Evolutionary conservation across 78 protist genomes (phyloP).

Genomic region (Ministeria vibrans): DNA sequence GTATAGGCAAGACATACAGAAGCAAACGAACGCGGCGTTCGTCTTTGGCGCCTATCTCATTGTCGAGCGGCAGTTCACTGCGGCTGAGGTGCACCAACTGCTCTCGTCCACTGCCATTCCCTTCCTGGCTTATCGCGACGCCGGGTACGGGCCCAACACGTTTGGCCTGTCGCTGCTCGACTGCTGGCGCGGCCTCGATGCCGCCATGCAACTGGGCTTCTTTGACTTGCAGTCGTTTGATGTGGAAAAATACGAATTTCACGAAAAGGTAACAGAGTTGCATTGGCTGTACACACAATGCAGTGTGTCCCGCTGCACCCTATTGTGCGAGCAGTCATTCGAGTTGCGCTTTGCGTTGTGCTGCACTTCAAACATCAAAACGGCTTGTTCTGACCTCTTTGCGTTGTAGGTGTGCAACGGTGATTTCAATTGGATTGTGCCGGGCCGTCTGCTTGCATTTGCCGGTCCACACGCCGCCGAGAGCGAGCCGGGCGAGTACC

Average conservation of each 20-base stretch:
- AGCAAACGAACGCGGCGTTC: conserved; percentile 32
- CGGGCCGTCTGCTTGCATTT: conserved; percentile 70
- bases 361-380: no score
- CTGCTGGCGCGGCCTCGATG: conserved; percentile 25
- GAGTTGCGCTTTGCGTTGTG: no score
- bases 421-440: conserved; percentile 84
- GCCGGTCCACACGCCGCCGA: conserved; percentile 40
- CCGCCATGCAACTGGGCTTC: conserved; percentile 22
- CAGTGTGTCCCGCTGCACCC: no score
- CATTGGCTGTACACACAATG: no score
- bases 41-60: conserved; percentile 26
- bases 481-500: neutral
- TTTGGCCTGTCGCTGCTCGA: conserved; percentile 45
- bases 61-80: neutral
- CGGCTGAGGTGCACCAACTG: conserved; percentile 33
- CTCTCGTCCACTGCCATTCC: conserved; percentile 27
- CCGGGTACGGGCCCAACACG: conserved; percentile 44
- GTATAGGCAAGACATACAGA: neutral
- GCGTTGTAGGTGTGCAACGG: conserved; percentile 80
- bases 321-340: no score
- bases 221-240: conserved; percentile 31
- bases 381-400: no score
- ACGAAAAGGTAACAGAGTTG: no score
- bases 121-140: conserved; percentile 73
- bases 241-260: conserved; percentile 43